Conservation (phyloP, 208 protist genomes). For the Trypanosomatidae sp. region DNA sequence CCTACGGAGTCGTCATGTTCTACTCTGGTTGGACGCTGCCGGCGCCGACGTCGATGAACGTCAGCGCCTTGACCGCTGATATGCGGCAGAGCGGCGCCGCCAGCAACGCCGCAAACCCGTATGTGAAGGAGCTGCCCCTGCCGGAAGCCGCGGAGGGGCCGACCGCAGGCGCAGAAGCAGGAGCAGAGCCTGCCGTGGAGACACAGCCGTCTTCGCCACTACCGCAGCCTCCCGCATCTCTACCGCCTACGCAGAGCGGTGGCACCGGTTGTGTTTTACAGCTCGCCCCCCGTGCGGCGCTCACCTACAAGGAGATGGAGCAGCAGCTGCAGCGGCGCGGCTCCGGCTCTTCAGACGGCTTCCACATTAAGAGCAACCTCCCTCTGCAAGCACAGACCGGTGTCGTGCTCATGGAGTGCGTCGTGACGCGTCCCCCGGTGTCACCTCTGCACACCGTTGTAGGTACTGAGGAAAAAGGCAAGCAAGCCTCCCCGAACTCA, state of each 20-base stretch:
- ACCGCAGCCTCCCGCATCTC: no score
- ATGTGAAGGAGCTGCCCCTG: no score
- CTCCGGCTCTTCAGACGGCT: conserved; percentile 26
- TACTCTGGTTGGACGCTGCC: conserved; percentile 64
- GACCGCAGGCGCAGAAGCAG: no score
- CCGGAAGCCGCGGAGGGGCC: no score
- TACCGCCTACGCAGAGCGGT: not conserved
- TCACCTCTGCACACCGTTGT: not conserved
- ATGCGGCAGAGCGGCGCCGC: conserved; percentile 9
- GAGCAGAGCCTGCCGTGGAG: no score
- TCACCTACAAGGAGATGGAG: conserved; percentile 30
- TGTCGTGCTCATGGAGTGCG: conserved; percentile 68
- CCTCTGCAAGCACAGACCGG: conserved; percentile 43
- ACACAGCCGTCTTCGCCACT: no score
- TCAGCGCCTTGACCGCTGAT: conserved; percentile 13
- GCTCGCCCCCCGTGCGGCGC: conserved; percentile 9
- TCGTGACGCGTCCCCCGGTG: conserved; percentile 2
- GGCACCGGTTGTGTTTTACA: conserved; percentile 19
- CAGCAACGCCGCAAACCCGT: conserved; percentile 7
- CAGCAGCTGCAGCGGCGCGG: conserved; percentile 19
- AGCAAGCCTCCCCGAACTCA: not conserved
- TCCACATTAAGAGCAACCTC: conserved; percentile 61
- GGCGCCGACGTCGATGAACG: conserved; percentile 34
- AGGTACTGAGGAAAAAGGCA: not conserved
- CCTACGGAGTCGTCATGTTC: no score